A percentile compares a stretch with the other conserved stretches of the same genome.
phyloP scores from a whole-genome alignment of 805 yeast genomes.

The Lachancea thermotolerans region DNA sequence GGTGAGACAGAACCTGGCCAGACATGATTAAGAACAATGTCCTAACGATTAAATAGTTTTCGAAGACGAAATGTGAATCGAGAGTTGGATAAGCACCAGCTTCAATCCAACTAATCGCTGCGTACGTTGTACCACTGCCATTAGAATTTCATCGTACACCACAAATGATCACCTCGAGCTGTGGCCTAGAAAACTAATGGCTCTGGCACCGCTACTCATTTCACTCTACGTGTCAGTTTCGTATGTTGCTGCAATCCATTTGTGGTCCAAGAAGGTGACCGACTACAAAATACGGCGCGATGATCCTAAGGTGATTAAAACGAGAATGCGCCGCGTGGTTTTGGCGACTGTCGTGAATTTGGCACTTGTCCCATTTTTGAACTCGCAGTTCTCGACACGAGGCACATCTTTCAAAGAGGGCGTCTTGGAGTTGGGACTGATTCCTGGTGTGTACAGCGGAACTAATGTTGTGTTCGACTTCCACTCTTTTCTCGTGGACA shows the following conservation, averaged over 20 bases:
- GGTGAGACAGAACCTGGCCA: too few species aligned
- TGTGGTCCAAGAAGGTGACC: slow-evolving; percentile 14
- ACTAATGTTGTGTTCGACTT: slow-evolving; percentile 10
- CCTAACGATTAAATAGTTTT: too few species aligned
- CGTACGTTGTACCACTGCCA: too few species aligned
- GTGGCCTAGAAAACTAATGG: too few species aligned
- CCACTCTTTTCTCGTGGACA: slow-evolving; percentile 9
- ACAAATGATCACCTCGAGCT: too few species aligned
- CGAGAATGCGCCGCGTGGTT: slow-evolving; percentile 20
- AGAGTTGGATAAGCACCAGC: too few species aligned
- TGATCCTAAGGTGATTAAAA: slow-evolving; percentile 23
- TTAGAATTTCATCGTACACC: too few species aligned
- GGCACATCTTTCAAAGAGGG: slow-evolving; percentile 9
- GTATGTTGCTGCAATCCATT: slow-evolving; percentile 24
- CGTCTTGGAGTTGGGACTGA: slow-evolving; percentile 18
- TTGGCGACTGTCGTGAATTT: slow-evolving; percentile 14
- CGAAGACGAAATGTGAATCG: too few species aligned
- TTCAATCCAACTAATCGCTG: too few species aligned
- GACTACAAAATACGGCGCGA: slow-evolving; percentile 24
- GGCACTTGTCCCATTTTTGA: slow-evolving; percentile 16
- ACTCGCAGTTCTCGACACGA: background rate
- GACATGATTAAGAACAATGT: too few species aligned
- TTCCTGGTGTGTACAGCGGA: slow-evolving; percentile 18
- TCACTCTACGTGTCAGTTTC: slow-evolving; percentile 22
- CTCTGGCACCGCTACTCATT: background rate